Conservation (phyloP, 257 asterid species). For the Lantana camara region DNA sequence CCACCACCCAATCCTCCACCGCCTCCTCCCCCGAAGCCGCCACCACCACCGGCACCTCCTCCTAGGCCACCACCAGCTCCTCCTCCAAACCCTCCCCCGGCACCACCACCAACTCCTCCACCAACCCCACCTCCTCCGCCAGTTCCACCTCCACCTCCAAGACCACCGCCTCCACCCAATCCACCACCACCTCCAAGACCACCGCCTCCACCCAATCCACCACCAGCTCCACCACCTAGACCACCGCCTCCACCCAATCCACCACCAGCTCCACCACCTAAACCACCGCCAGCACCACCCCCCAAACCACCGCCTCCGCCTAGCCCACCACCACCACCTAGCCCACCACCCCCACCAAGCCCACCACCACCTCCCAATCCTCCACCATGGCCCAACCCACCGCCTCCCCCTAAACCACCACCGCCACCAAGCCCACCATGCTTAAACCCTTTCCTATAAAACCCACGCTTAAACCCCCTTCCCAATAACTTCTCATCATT, state of each 20-base stretch:
- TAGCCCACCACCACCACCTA: constrained; percentile 41
- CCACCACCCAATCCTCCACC: constrained; percentile 30
- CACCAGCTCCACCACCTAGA: constrained; percentile 20
- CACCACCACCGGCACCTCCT: constrained; percentile 32
- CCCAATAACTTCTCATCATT: constrained; percentile 43
- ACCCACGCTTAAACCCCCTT: neutral
- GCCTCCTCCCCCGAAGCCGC: constrained; percentile 28
- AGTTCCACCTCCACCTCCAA: constrained; percentile 18
- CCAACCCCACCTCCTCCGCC: constrained; percentile 37
- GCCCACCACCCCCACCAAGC: constrained; percentile 35
- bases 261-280: constrained; percentile 32
- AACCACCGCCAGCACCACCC: constrained; percentile 27
- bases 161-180: constrained; percentile 17
- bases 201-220: constrained; percentile 29
- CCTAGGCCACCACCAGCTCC: constrained; percentile 40
- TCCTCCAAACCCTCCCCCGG: constrained; percentile 25
- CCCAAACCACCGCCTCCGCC: constrained; percentile 40
- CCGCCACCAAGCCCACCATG: constrained; percentile 27
- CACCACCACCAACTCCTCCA: constrained; percentile 28
- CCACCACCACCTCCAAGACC: constrained; percentile 39
- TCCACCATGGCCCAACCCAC: constrained; percentile 21
- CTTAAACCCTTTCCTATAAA: constrained; percentile 30
- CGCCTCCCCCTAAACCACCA: constrained; percentile 27
- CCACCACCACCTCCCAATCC: constrained; percentile 39
- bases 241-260: constrained; percentile 35